phyloP scores from a whole-genome alignment of 345 rosid species.

The Salix exigua region DNA sequence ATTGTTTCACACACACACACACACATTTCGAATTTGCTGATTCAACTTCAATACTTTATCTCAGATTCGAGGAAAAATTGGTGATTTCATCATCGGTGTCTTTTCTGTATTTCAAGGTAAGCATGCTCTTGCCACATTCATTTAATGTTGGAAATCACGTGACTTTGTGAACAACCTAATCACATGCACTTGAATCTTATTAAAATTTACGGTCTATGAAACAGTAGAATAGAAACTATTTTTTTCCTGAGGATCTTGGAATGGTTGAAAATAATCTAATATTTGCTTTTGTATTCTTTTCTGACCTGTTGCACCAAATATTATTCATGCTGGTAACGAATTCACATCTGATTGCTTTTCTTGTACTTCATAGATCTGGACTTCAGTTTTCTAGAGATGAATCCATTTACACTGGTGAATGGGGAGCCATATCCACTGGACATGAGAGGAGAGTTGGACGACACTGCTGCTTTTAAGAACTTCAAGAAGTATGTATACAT shows the following conservation, averaged over 20 bases:
- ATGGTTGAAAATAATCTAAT: background rate
- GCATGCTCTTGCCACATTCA: background rate
- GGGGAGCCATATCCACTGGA: slow-evolving; percentile 94
- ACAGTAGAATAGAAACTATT: background rate
- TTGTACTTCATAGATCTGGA: slow-evolving; percentile 57
- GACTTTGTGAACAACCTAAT: background rate
- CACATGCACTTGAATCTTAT: background rate
- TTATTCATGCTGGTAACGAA: background rate
- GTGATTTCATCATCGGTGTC: slow-evolving; percentile 68
- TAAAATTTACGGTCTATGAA: background rate
- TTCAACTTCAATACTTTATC: background rate
- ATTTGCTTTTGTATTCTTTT: background rate
- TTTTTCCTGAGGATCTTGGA: background rate
- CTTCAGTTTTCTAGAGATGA: slow-evolving; percentile 90
- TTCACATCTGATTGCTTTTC: background rate
- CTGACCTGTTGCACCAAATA: background rate
- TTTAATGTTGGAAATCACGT: background rate
- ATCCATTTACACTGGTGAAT: slow-evolving; percentile 82
- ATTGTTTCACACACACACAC: background rate
- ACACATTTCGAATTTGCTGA: slow-evolving; percentile 14
- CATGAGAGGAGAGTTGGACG: slow-evolving; percentile 97
- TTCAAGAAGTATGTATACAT: slow-evolving; percentile 59
- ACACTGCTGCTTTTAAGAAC: slow-evolving; percentile 95
- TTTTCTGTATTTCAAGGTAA: slow-evolving; percentile 84
- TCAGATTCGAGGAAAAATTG: slow-evolving; percentile 78